Conservation (phyloP, 345 rosid genomes). For the Psidium friedrichsthalianum region DNA sequence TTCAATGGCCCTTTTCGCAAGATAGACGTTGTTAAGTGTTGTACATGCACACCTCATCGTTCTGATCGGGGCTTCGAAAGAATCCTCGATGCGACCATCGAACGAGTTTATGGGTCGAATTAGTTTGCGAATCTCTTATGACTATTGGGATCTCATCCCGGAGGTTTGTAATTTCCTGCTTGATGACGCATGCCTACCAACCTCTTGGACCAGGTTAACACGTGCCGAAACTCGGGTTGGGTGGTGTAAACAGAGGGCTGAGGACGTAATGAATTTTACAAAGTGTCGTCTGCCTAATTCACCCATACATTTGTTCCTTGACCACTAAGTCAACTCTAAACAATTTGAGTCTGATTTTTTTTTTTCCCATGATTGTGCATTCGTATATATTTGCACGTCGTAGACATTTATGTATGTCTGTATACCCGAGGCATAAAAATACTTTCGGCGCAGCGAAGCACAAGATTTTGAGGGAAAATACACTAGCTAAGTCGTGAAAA, state of each 20-base stretch:
- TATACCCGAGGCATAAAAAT: background rate
- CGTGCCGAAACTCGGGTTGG: background rate
- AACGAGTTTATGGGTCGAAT: background rate
- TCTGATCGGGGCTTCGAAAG: background rate
- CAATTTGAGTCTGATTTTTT: background rate
- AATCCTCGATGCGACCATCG: background rate
- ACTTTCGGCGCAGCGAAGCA: background rate
- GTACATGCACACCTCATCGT: background rate
- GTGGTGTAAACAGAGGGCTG: background rate
- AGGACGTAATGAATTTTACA: background rate
- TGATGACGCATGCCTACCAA: background rate
- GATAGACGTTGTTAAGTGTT: background rate
- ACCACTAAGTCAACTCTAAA: background rate
- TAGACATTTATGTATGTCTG: background rate
- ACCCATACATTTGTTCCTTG: background rate
- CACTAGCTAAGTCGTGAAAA: background rate
- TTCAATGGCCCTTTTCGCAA: background rate
- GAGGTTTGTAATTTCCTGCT: background rate
- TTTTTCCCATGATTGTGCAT: background rate
- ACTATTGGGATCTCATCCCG: background rate
- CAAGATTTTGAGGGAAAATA: background rate
- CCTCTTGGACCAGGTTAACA: background rate
- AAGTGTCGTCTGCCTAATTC: fast-evolving
- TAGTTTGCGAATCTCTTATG: background rate
- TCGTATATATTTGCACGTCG: background rate